Base-by-base conservation (phyloP, 139 green algal genomes). In the Volvox africanus region DNA sequence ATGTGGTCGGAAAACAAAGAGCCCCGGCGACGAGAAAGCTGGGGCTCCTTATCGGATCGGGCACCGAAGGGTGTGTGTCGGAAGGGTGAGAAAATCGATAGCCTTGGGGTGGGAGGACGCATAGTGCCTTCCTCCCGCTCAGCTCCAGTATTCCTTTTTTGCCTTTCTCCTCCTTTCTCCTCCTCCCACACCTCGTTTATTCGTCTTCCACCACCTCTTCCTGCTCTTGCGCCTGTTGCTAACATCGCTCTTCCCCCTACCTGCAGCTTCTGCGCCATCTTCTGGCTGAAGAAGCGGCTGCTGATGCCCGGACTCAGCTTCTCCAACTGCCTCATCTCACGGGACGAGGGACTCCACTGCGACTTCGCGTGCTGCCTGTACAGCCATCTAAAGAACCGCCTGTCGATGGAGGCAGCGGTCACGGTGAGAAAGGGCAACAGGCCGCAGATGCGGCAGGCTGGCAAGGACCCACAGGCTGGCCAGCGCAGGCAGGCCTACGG, bases 361-460 rank as follows among this genome's bases (percentile, higher is more conserved):
- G 98, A 99, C 96, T 99, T 99, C 89, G 98, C 97, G 16, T 99
- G 98, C 96, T 92, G 98, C 88, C 94, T 99, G 19, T 99, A 99
- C 95, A 93, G 79, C 95, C 96, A 90, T 61, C 92, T 89, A 2
- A 67, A 80, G 67, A 18, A 80, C 65, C 83, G 65, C 35, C 83
- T 89, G 0, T 32, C 35, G 11, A 11, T 26, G 67, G 69, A 89
- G 69, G 36, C 44, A 20, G 85, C 82, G 85, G 18, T 75, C 21
- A 68, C 69, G 85, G 85, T 89, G 69, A 28, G 65, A 28, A 73
- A 28, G 65, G 65, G 5, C 9, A 55, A 55, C 44, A 55, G 44
- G 44, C 44, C 44, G 5, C 44, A 55, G 44, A n/a, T n/a, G n/a
- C n/a, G n/a, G n/a, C n/a, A n/a, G n/a, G n/a, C n/a, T n/a, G n/a